These are phyloP conservation scores for Populus hybrid DNA, from an alignment of 441 rosid genomes.

Conservation along the genomic window DNA sequence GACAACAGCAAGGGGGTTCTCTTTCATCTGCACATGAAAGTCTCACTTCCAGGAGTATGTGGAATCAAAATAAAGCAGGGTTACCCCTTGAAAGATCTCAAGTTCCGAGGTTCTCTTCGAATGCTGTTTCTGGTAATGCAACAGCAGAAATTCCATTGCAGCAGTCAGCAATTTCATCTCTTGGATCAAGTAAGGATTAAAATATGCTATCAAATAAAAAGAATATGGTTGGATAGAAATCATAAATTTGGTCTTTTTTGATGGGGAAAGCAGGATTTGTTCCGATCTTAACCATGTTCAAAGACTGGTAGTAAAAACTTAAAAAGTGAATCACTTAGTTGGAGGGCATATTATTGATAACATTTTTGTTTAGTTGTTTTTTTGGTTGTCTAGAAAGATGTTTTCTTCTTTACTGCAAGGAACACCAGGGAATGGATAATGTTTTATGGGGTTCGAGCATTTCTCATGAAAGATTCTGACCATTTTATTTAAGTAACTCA, in stretches of 20 bases:
- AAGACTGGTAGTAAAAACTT: background rate
- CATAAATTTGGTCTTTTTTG: background rate
- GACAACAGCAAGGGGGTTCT: constrained; percentile 40
- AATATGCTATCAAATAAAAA: constrained; percentile 6
- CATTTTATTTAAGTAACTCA: background rate
- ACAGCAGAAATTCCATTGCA: constrained; percentile 38
- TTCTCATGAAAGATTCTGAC: background rate
- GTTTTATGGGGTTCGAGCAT: background rate
- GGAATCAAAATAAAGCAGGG: constrained; percentile 52
- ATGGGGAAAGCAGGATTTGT: background rate
- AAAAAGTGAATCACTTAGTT: background rate
- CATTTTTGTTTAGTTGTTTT: background rate
- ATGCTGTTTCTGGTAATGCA: constrained; percentile 35
- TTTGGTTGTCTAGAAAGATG: background rate
- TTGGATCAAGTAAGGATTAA: constrained; percentile 39
- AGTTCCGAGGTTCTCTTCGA: constrained; percentile 50
- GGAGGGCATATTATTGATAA: background rate
- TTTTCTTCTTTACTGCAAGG: background rate
- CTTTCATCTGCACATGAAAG: constrained; percentile 35
- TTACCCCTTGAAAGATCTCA: constrained; percentile 49
- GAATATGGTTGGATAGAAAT: constrained; percentile 6
- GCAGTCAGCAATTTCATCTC: constrained; percentile 36
- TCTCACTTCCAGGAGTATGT: constrained; percentile 38
- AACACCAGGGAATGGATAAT: background rate
- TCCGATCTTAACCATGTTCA: background rate